Percentiles rank a stretch among this genome's conserved stretches.
Conservation (phyloP, 805 yeast genomes). For the Tetrapisispora arboricola region DNA sequence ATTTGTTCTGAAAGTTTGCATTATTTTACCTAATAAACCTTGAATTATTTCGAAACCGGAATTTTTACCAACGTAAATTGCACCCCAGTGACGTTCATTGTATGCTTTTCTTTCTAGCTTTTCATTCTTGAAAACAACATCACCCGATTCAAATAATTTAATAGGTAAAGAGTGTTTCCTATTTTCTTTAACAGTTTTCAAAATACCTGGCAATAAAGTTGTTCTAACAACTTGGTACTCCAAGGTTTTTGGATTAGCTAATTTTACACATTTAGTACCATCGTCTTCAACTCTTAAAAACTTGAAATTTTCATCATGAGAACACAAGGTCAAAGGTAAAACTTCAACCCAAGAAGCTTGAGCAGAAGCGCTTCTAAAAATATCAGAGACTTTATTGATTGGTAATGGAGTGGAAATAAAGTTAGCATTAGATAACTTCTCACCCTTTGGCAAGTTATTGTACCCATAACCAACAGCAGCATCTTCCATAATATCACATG, state of each 20-base stretch:
- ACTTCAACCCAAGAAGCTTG: conserved; percentile 96
- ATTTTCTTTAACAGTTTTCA: conserved; percentile 92
- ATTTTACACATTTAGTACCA: conserved; percentile 67
- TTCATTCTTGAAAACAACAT: conserved; percentile 77
- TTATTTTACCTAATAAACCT: conserved; percentile 86
- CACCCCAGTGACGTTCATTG: conserved; percentile 92
- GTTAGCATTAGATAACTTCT: conserved; percentile 66
- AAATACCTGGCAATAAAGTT: conserved; percentile 82
- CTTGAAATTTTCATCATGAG: conserved; percentile 93
- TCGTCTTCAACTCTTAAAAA: conserved; percentile 70
- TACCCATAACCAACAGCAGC: conserved; percentile 95
- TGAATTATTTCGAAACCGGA: conserved; percentile 92
- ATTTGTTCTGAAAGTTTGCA: conserved; percentile 89
- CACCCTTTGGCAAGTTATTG: conserved; percentile 72
- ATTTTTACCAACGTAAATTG: conserved; percentile 86
- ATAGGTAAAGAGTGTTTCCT: conserved; percentile 93
- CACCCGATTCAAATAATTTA: conserved; percentile 91
- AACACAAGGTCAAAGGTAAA: conserved; percentile 87
- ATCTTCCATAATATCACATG: conserved; percentile 98
- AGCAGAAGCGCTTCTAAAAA: conserved; percentile 80
- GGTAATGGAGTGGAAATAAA: conserved; percentile 81
- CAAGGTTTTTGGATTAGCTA: conserved; percentile 91
- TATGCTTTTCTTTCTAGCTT: conserved; percentile 77
- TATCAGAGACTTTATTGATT: conserved; percentile 83
- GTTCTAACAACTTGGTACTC: conserved; percentile 99